Conservation (phyloP, 2,329 filamentous ascomycete genomes). For the Hypoxylon sp. region DNA sequence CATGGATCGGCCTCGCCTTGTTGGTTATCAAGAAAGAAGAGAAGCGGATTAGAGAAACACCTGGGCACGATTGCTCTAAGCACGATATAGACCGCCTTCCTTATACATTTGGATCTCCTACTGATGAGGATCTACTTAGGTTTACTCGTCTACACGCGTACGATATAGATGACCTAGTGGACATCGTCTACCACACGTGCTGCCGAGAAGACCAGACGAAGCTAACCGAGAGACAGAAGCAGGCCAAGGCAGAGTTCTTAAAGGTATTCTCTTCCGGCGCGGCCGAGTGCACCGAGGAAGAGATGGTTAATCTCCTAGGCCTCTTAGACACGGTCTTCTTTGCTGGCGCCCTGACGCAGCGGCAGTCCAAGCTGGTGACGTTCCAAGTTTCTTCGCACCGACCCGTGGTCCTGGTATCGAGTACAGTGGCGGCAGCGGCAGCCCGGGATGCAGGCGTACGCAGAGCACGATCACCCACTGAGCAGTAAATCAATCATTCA, state of each 20-base stretch:
- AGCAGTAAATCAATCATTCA: not conserved
- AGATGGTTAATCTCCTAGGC: not conserved
- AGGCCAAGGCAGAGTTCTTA: not conserved
- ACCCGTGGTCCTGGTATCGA: not conserved
- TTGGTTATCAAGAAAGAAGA: not conserved
- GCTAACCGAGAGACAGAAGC: not conserved
- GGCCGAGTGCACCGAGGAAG: not conserved
- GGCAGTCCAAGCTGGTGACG: not conserved
- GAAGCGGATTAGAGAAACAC: not conserved
- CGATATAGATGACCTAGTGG: not conserved
- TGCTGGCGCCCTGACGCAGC: not conserved
- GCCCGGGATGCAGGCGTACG: not conserved
- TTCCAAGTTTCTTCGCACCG: not conserved
- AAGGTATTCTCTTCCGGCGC: not conserved
- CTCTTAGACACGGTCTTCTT: not conserved
- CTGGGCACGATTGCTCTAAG: not conserved
- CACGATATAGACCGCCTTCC: not conserved
- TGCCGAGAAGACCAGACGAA: not conserved
- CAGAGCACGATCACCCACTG: not conserved
- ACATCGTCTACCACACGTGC: not conserved
- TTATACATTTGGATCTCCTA: not conserved
- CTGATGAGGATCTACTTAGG: not conserved
- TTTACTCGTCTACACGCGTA: not conserved
- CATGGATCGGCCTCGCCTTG: not conserved
- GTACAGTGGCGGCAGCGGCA: not conserved